Base-by-base conservation (phyloP, 371 early-diverging fungal genomes). In the Phascolomyces articulosus region DNA sequence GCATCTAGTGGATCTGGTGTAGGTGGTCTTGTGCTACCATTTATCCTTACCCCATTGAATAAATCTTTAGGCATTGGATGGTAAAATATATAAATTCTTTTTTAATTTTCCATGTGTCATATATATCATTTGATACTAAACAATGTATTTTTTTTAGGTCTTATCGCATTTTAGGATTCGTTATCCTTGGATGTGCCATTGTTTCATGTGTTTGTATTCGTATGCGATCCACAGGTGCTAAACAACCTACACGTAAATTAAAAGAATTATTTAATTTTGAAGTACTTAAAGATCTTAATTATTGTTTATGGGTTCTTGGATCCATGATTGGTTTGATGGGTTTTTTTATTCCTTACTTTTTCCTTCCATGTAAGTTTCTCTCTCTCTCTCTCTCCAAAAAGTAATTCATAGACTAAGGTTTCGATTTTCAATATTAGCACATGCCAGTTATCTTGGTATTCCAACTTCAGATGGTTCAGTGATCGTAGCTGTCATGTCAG, bases 1-100 rank as follows among this genome's bases (percentile, higher is more conserved):
- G 85, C 88, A n/a, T 83, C 86, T 40, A 71, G 87, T 63, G 93
- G 93, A 6, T 78, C 84, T 9, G 93, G 91, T 6, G 67, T 90
- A 38, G 93, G 93, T 23, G 91, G 91, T 0, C 77, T 91, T 7
- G 80, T 84, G 34, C 69, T 91, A 65, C 77, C 87, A 1, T 87
- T 88, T 20, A 62, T 91, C 7, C 68, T 87, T 29, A 83, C 79
- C 21, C 60, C 69, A 26, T 66, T 90, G 15, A 76, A 89, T 49
- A 67, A 70, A 20, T 64, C 56, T 20, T 55, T 86, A 3, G 90
- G 87, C 0, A 63, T 78, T 34, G 67, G 70, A 4, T 87, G 83
- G 82, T 63, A 83, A n/a, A n/a, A n/a, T n/a, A n/a, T n/a, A n/a
- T n/a, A n/a, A n/a, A n/a, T n/a, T n/a, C n/a, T n/a, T n/a, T n/a